Percentiles rank a stretch among this genome's conserved stretches.
These are phyloP conservation scores for Thelonectria rubi DNA, from an alignment of 2,329 filamentous ascomycete species.

Conservation along the genomic window DNA sequence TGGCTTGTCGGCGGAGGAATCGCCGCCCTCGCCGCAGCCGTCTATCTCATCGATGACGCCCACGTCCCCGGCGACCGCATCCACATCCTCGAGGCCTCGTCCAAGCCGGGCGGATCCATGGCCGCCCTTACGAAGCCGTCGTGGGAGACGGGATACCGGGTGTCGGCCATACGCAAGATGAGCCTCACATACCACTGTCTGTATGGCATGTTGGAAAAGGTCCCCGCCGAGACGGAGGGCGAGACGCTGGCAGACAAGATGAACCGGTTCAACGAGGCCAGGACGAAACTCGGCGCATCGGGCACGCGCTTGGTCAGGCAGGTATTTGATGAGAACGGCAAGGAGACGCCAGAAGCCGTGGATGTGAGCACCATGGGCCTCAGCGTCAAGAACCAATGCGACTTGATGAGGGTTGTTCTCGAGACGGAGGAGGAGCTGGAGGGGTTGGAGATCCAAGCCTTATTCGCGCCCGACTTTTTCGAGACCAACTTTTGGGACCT, in stretches of 20 bases:
- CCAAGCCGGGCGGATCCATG: constrained; percentile 39
- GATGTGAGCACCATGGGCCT: constrained; percentile 40
- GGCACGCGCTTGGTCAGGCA: constrained; percentile 40
- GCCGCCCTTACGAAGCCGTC: constrained; percentile 34
- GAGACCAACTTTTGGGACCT: constrained; percentile 43
- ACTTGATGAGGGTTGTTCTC: constrained; percentile 41
- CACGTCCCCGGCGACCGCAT: constrained; percentile 39
- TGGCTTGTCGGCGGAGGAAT: constrained; percentile 43
- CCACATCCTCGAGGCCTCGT: constrained; percentile 40
- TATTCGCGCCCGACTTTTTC: constrained; percentile 41
- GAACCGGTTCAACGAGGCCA: constrained; percentile 36
- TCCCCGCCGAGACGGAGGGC: constrained; percentile 33
- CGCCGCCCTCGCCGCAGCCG: constrained; percentile 38
- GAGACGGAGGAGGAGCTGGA: constrained; percentile 41
- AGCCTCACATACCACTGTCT: constrained; percentile 41
- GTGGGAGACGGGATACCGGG: constrained; percentile 39
- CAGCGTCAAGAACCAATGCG: constrained; percentile 43
- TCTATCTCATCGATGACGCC: constrained; percentile 40
- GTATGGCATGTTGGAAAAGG: constrained; percentile 40
- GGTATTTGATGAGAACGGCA: constrained; percentile 26
- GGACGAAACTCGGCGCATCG: constrained; percentile 38
- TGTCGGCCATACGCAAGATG: constrained; percentile 41
- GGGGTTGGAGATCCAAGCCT: constrained; percentile 39
- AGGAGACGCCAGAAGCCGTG: constrained; percentile 37
- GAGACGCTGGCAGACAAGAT: constrained; percentile 39